Conservation (phyloP, 2,329 filamentous ascomycete species). For the Penicillium concentricum region DNA sequence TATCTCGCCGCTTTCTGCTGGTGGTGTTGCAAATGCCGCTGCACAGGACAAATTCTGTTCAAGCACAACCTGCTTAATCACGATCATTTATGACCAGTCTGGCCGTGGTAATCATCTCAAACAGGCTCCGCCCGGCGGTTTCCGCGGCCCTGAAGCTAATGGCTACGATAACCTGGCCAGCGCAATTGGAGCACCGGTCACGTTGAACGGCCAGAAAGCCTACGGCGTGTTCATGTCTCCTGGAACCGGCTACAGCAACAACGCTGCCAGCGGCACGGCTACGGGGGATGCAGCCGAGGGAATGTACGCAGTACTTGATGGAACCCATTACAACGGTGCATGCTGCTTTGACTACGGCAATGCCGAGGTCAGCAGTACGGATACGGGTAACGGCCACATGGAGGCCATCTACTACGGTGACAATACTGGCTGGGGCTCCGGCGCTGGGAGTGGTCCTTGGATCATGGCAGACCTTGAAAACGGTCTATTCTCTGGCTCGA, state of each 20-base stretch:
- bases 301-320: conserved; percentile 37
- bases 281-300: conserved; percentile 52
- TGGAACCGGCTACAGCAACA: conserved; percentile 63
- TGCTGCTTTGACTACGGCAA: conserved; percentile 58
- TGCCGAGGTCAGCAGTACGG: conserved; percentile 52
- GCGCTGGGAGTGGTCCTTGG: conserved; percentile 62
- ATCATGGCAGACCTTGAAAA: conserved; percentile 70
- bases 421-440: conserved; percentile 56
- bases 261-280: conserved; percentile 53
- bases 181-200: conserved; percentile 61
- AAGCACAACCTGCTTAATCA: conserved; percentile 62
- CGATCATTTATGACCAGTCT: conserved; percentile 66
- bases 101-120: conserved; percentile 62
- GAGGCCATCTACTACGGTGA: conserved; percentile 66
- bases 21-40: conserved; percentile 62
- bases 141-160: conserved; percentile 55
- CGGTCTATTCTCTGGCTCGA: conserved; percentile 60
- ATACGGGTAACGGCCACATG: conserved; percentile 65
- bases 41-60: conserved; percentile 62
- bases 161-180: conserved; percentile 61
- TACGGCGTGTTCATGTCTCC: conserved; percentile 64
- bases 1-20: conserved; percentile 55
- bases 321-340: conserved; percentile 34
- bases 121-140: conserved; percentile 60
- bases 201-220: conserved; percentile 59